Evolutionary conservation across 768 basidiomycete genomes (phyloP), one percentile per base, ranked within the genome.

Genomic region (Rhizopogon vulgaris): DNA sequence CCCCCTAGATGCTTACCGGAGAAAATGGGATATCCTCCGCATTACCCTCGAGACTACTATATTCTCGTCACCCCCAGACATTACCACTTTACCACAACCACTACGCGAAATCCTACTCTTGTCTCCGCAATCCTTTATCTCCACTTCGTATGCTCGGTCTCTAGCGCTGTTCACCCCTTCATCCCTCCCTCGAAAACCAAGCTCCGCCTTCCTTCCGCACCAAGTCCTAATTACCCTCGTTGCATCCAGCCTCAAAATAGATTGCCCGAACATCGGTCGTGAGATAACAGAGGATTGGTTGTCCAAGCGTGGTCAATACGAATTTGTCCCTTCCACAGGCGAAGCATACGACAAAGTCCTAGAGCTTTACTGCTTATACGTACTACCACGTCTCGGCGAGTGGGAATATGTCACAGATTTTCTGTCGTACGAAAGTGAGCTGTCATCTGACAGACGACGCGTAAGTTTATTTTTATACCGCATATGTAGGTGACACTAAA

Each of bases 1-100:
- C 53, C 42, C 59, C 3, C 72, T 81, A 4, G 72, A 76, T 51
- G 69, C 77, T 18, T 71, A 74, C 43, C 80, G 90, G 15, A 75
- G 83, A 51, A 91, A 90, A 71, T 93, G 90, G 90, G 90, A 93
- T 60, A 82, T 93, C 51, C 81, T 93, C 6, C 78, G 90, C 24
- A 85, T 93, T 56, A 92, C 89, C 0, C 76, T 90, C 50, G 89
- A 92, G 63, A 80, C 84, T 1, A 88, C 84, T 1, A 68, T 87
- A 25, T 89, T 86, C 60, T 65, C 79, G 12, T 76, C 85, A 2
- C 71, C 72, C 1, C 78, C 82, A 17, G 64, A 68, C 48, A 56
- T 57, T 27, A n/a, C 49, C 4, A 43, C 54, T 17, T 65, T 87
- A 12, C 85, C 87, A 0, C 68, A 74, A 18, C 51, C 77, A 0